Evolutionary conservation across 2,329 filamentous ascomycete genomes (phyloP), one percentile per base, ranked within the genome.

Genomic region (Paecilomyces dactylethromorphus): DNA sequence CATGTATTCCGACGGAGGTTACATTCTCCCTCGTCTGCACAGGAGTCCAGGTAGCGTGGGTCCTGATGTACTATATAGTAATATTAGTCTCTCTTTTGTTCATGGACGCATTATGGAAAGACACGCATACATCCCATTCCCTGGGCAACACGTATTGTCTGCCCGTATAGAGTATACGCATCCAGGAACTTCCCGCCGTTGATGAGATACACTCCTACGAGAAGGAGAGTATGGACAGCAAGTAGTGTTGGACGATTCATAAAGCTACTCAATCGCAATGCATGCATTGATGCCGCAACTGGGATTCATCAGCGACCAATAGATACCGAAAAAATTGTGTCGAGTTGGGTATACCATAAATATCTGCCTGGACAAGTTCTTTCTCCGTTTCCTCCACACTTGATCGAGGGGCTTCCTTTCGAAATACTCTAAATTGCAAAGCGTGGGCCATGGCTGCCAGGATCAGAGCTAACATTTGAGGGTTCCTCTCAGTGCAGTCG

Each of bases 221-320:
- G 32, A 12, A 58, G 13, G 50, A 58, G 53, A 31, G 54, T 56
- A 15, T 56, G 50, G 35, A 58, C 24, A 29, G 31, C 24, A 18
- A 56, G 53, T 10, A 58, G 29, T 12, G 53, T 58, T 4, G 57
- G 57, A 12, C 57, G 57, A 22, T 58, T 58, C 26, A 50, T 55
- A 29, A 33, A 58, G 24, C 57, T 58, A 39, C 57, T 56, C 21
- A 58, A 53, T 18, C 53, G 51, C 21, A 58, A 31, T 7, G 53
- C 53, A 32, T 58, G 57, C 57, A 58, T 58, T 22, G 57, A 33
- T 2, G 57, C 57, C 10, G 57, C 51, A 21, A 58, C 57, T 58
- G 24, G 18, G 10, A 49, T 13, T 32, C 10, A 32, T 58, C 31
- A 56, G 53, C 4, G 22, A 15, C 21, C 12, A 54, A 21, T 3